Base-by-base conservation (phyloP, 2,329 filamentous ascomycete genomes). In the Lachnellula occidentalis region DNA sequence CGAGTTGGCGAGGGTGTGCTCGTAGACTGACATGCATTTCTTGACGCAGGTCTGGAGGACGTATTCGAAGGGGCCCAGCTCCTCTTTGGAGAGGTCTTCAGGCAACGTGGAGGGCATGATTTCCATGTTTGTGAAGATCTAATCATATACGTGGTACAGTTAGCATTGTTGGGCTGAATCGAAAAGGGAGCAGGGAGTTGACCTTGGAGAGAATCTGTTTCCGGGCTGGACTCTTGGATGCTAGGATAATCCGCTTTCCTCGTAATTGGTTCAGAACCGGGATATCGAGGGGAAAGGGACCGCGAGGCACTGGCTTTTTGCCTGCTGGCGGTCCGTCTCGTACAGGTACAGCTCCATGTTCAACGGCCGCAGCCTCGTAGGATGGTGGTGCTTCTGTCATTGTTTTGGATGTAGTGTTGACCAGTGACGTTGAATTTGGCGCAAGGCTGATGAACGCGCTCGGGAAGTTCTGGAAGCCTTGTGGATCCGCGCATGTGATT, bases 171-270 rank as follows among this genome's bases (percentile, higher is more conserved):
- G 45, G 15, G n/a, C 51, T 49, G 37, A 24, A 36, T 46, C 39
- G n/a, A 43, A 34, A 41, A 4, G 17, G 43, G 11, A 48, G 45
- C 37, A 19, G 50, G 12, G 19, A 21, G 62, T 66, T 42, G 71
- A 87, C 83, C 72, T 87, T 86, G 48, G 82, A 82, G 42, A 99
- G 82, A 9, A 99, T 82, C 60, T 89, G 86, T 71, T 86, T 88
- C 51, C 94, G 81, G 45, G 94, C 81, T 0, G 94, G 94, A 1
- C 92, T 96, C 19, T 88, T 84, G 2, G 92, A 96, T 50, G 94
- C 94, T 27, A 99, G 85, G 62, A 99, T 88, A 5, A 96, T 84
- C 60, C 92, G 81, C 71, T 88, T 90, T 52, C 81, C 81, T 66
- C 87, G 85, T 60, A 99, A 81, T 66, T 86, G 78, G 64, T 81